phyloP scores from a whole-genome alignment of 257 asterid species.

The Voacanga thouarsii region DNA sequence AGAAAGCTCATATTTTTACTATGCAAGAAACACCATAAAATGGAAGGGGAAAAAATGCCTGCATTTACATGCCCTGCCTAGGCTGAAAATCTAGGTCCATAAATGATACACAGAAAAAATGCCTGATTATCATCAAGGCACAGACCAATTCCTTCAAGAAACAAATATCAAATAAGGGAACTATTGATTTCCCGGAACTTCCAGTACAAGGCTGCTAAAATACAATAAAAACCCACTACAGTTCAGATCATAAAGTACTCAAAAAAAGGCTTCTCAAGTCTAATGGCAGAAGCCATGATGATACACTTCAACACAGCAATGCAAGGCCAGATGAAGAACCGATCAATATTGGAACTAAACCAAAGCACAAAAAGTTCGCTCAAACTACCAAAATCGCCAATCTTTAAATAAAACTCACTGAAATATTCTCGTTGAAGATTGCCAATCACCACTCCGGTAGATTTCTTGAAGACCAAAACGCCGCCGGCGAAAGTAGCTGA shows the following conservation, averaged over 20 bases:
- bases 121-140: neutral
- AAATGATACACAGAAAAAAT: neutral
- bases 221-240: neutral
- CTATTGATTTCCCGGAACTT: neutral
- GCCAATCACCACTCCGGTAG: neutral
- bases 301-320: neutral
- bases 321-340: neutral
- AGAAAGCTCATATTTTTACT: neutral
- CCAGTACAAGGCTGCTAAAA: neutral
- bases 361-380: neutral
- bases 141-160: neutral
- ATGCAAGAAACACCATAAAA: neutral
- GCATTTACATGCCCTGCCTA: neutral
- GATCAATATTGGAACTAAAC: neutral
- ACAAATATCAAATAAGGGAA: neutral
- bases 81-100: neutral
- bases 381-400: neutral
- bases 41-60: neutral
- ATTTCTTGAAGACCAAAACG: neutral
- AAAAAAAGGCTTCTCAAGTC: neutral
- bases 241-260: neutral
- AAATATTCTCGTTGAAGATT: neutral
- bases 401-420: conserved; percentile 6
- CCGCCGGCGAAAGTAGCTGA: neutral
- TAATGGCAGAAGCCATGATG: neutral